phyloP scores from a whole-genome alignment of 208 protist genomes.

The Leishmania aethiopica region DNA sequence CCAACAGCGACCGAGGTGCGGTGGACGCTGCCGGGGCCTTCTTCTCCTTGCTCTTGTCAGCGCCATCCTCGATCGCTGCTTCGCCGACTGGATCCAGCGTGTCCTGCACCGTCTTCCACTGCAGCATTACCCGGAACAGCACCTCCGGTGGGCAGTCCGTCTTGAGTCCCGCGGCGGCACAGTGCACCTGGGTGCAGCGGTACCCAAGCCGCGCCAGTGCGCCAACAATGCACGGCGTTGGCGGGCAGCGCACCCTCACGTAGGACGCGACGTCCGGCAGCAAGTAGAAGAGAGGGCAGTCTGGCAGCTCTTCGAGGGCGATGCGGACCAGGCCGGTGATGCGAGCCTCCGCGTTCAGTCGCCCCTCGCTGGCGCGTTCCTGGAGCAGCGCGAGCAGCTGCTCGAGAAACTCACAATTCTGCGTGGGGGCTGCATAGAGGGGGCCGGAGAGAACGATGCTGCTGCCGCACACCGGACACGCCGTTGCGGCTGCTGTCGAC shows the following conservation, averaged over 20 bases:
- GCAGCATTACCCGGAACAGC: constrained; percentile 86
- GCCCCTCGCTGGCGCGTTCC: constrained; percentile 54
- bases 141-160: constrained; percentile 90
- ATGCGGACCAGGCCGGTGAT: constrained; percentile 83
- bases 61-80: background rate
- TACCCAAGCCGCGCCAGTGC: constrained; percentile 87
- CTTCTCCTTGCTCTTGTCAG: constrained; percentile 12
- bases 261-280: constrained; percentile 77
- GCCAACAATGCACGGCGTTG: constrained; percentile 71
- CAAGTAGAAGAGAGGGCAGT: constrained; percentile 87
- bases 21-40: background rate
- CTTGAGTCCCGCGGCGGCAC: constrained; percentile 86
- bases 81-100: constrained; percentile 18
- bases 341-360: constrained; percentile 65
- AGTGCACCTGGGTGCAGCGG: constrained; percentile 92
- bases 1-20: constrained; percentile 24
- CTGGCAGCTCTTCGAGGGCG: constrained; percentile 87
- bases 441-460: constrained; percentile 89
- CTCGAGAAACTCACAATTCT: constrained; percentile 81
- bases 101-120: constrained; percentile 63
- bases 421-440: constrained; percentile 93
- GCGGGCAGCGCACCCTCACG: constrained; percentile 76
- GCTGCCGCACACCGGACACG: constrained; percentile 86
- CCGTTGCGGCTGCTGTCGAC: background rate
- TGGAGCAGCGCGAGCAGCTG: constrained; percentile 72